Evolutionary conservation across 192 early-diverging fungal genomes (phyloP), one percentile per base, ranked within the genome.

Genomic region (Funneliformis mosseae): DNA sequence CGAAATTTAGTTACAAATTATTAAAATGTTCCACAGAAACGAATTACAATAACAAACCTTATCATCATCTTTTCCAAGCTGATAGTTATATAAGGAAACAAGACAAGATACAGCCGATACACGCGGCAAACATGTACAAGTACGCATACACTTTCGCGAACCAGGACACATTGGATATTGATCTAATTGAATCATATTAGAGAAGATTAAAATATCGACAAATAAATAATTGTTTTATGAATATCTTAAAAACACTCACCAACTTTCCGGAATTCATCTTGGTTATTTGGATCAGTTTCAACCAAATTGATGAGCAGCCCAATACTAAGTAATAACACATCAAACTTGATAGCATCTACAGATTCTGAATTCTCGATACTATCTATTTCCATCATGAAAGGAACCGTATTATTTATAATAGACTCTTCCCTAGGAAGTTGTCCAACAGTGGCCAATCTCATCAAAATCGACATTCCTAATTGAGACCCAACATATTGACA

Each of bases 241-340:
- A 63, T 25, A 25, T 63, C 14, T 9, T 33, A 33, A 21, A 42
- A 21, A 1, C 12, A 42, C 80, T 64, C 33, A 81, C 73, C 80
- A 66, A 76, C 61, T 81, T 64, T 50, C 5, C 80, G 81, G 8
- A 81, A 77, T 64, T 61, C 80, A 81, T 81, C 59, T 23, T 76
- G 71, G 77, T 63, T 81, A 21, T 18, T 55, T 18, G 33, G 3
- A 63, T 81, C 73, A 16, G 64, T 81, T 64, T 81, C 80, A 16
- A 77, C 70, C 45, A 81, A 63, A 33, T 81, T 81, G 28, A 77
- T 81, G 10, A 81, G 67, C 48, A 81, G 62, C 5, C 74, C 80
- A 50, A 81, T 64, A 25, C 59, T 81, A 18, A 77, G 62, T 68
- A 77, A 48, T 4, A 81, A 50, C 9, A 76, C 59, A 28, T 81